These are phyloP conservation scores for Talaromyces sp. DNA, from an alignment of 2,329 filamentous ascomycete genomes.

Conservation along the genomic window DNA sequence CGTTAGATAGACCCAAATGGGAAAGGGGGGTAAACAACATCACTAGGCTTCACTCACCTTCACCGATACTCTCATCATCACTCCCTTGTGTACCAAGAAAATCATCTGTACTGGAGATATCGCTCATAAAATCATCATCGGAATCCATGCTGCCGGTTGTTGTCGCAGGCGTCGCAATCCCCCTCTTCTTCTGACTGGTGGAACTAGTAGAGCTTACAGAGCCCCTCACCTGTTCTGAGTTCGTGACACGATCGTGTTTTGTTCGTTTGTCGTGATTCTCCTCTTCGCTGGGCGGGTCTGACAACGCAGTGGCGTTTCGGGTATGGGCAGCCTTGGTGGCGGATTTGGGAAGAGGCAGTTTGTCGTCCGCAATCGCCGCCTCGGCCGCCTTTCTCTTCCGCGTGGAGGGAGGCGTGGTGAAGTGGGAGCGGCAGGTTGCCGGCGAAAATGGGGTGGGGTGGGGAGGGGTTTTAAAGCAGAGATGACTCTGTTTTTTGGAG, in stretches of 20 bases:
- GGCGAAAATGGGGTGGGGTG: background rate
- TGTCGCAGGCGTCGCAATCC: slow-evolving; percentile 45
- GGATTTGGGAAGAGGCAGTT: slow-evolving; percentile 29
- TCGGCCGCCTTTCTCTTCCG: slow-evolving; percentile 59
- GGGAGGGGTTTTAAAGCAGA: slow-evolving; percentile 3
- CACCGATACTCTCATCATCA: slow-evolving; percentile 63
- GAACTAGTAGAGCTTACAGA: slow-evolving; percentile 21
- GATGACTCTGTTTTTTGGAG: slow-evolving; percentile 6
- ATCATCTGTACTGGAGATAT: slow-evolving; percentile 73
- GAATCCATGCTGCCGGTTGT: slow-evolving; percentile 77
- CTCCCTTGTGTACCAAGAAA: slow-evolving; percentile 70
- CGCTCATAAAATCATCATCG: slow-evolving; percentile 90
- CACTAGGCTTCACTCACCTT: slow-evolving; percentile 38
- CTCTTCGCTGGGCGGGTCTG: slow-evolving; percentile 27
- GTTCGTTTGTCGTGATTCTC: background rate
- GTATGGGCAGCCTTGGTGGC: slow-evolving; percentile 32
- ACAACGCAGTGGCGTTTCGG: slow-evolving; percentile 32
- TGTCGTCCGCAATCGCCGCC: slow-evolving; percentile 40
- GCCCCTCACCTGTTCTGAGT: no score
- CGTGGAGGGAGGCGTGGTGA: slow-evolving; percentile 57
- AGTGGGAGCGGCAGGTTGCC: slow-evolving; percentile 26
- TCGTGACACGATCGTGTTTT: no score
- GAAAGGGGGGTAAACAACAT: background rate
- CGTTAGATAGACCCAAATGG: background rate
- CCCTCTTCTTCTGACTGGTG: slow-evolving; percentile 25